These are phyloP conservation scores for Phytophthora fragariae DNA, from an alignment of 352 stramenopile genomes.

Conservation along the genomic window DNA sequence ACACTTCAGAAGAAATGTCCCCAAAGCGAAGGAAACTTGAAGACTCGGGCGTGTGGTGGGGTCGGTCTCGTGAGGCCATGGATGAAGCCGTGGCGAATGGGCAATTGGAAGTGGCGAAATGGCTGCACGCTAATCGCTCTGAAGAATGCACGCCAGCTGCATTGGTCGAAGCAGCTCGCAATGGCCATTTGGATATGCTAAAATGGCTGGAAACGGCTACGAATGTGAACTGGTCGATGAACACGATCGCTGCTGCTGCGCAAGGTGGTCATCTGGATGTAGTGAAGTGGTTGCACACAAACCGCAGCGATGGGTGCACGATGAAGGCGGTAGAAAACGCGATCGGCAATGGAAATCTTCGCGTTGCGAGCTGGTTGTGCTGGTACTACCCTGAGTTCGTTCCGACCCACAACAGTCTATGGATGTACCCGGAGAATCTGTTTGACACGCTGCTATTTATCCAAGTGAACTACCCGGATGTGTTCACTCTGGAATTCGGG, in stretches of 20 bases:
- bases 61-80: not conserved
- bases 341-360: not conserved
- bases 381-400: not conserved
- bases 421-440: slow-evolving; percentile 9
- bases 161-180: not conserved
- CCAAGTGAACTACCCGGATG: slow-evolving; percentile 6
- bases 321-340: slow-evolving; percentile 5
- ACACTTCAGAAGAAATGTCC: slow-evolving; percentile 3
- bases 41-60: slow-evolving; percentile 3
- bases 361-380: slow-evolving; percentile 1
- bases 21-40: slow-evolving; percentile 8
- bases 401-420: not conserved
- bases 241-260: slow-evolving; percentile 1
- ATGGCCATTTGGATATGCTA: slow-evolving; percentile 4
- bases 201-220: slow-evolving; percentile 2
- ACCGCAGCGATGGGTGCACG: not conserved
- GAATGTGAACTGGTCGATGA: not conserved
- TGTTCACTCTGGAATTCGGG: slow-evolving; percentile 4
- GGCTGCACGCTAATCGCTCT: not conserved
- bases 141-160: not conserved
- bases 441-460: slow-evolving; percentile 12
- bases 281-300: slow-evolving; percentile 6
- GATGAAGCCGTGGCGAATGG: slow-evolving; percentile 2
- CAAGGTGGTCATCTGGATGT: not conserved
- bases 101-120: not conserved